Base-by-base conservation (phyloP, 2,329 filamentous ascomycete species). In the Aspergillaceae sp. region DNA sequence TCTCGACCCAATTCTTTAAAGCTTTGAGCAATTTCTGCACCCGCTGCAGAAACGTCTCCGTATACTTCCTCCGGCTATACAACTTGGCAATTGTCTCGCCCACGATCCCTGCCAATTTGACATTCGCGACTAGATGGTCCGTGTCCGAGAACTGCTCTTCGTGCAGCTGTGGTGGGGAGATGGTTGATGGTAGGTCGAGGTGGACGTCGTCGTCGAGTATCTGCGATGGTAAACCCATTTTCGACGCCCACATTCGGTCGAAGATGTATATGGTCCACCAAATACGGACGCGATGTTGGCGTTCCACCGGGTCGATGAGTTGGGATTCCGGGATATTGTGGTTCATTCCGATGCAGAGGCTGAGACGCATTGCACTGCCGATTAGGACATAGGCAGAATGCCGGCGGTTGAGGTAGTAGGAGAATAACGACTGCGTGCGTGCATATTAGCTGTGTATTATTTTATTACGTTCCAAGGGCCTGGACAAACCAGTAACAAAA, bases 191-290 rank as follows among this genome's bases (percentile, higher is more conserved):
- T 40, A 63, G 45, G 7, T 63, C 57, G 27, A 61, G 56, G 33
- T 62, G 54, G 8, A 68, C 73, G 28, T 73, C 72, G 5, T 70
- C 62, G 33, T 75, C 72, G 4, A 63, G 62, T 7, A 76, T 66
- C 9, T 69, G 68, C 0, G 69, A 59, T 0, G 74, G 71, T 40
- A 73, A 69, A 0, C 73, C 70, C 1, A 73, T 58, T 41, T 72
- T 71, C 0, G 69, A 68, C 1, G 69, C 67, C 57, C 64, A 73
- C 55, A 74, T 66, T 1, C 72, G 63, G 37, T 64, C 61, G 27
- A 59, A 57, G 5, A 61, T 52, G 35, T 63, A 65, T 1, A 63
- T 57, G 5, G 57, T 51, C 62, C 62, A 64, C 61, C 62, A 64
- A 7, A 64, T 49, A 1, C 61, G 54, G 19, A 60, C 52, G 1